Conservation (phyloP, 1,284 basidiomycete species). For the Irpex lacteus region DNA sequence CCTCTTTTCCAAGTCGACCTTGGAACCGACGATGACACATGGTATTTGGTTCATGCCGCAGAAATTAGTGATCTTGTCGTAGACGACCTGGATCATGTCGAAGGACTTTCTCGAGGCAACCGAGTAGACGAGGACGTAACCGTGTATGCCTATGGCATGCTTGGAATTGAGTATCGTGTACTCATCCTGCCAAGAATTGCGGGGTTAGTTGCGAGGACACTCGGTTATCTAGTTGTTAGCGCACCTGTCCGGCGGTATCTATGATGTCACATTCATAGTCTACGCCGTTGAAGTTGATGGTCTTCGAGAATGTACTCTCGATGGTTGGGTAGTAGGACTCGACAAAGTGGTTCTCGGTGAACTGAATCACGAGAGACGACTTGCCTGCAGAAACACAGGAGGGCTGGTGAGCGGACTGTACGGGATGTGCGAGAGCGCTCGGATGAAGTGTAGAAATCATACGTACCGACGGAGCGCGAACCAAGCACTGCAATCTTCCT, state of each 20-base stretch:
- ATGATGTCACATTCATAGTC: conserved; percentile 97
- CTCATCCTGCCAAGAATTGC: conserved; percentile 59
- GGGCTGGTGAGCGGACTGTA: conserved; percentile 18
- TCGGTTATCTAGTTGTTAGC: conserved; percentile 2
- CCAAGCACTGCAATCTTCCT: conserved; percentile 84
- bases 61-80: conserved; percentile 98
- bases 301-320: conserved; percentile 86
- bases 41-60: conserved; percentile 89
- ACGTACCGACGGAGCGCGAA: conserved; percentile 76
- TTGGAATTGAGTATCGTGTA: conserved; percentile 82
- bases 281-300: conserved; percentile 77
- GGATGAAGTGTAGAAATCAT: background rate
- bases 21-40: conserved; percentile 96
- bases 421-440: conserved; percentile 6
- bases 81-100: conserved; percentile 93
- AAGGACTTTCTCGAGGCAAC: conserved; percentile 91
- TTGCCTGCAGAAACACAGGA: conserved; percentile 51
- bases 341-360: conserved; percentile 67
- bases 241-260: conserved; percentile 94
- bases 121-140: conserved; percentile 92
- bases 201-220: background rate
- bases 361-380: conserved; percentile 76
- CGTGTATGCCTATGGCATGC: conserved; percentile 82
- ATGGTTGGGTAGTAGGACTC: conserved; percentile 95
- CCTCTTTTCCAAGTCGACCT: conserved; percentile 82